Conservation (phyloP, 2,329 filamentous ascomycete genomes). For the Pseudocercospora fuligena region DNA sequence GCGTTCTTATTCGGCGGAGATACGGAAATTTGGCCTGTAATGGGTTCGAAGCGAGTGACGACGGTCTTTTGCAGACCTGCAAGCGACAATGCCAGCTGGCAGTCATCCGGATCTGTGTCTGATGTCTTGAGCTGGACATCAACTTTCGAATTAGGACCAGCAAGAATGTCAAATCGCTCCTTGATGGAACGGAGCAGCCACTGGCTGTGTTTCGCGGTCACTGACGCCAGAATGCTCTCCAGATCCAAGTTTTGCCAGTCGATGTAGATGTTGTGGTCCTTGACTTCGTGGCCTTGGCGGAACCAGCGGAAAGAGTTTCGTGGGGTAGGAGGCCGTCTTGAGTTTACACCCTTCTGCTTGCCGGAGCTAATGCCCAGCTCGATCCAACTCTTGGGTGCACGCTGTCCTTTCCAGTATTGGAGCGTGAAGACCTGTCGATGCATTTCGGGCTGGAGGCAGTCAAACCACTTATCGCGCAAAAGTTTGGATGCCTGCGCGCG, state of each 20-base stretch:
- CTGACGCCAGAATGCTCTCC: conserved; percentile 72
- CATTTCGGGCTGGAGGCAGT: conserved; percentile 75
- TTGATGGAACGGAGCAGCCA: conserved; percentile 72
- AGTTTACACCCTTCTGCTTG: conserved; percentile 35
- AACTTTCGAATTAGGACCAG: conserved; percentile 21
- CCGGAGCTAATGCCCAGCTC: conserved; percentile 81
- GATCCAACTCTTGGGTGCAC: conserved; percentile 83
- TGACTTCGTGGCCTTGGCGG: conserved; percentile 76
- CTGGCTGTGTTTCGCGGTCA: conserved; percentile 76
- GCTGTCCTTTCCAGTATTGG: conserved; percentile 83
- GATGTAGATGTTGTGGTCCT: conserved; percentile 65
- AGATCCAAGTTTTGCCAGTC: conserved; percentile 71
- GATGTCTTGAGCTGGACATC: conserved; percentile 59
- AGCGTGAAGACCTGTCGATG: conserved; percentile 82
- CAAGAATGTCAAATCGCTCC: conserved; percentile 59
- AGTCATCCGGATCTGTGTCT: conserved; percentile 66
- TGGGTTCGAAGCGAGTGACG: conserved; percentile 72
- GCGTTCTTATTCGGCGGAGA: conserved; percentile 58
- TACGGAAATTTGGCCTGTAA: conserved; percentile 76
- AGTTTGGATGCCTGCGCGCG: conserved; percentile 76
- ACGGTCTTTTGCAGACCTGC: conserved; percentile 63
- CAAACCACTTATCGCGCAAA: conserved; percentile 73
- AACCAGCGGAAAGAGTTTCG: conserved; percentile 76
- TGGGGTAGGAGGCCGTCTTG: conserved; percentile 39
- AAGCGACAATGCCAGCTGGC: conserved; percentile 70